Evolutionary conservation across 2,329 filamentous ascomycete genomes (phyloP).

Genomic region (Apiospora arundinis): DNA sequence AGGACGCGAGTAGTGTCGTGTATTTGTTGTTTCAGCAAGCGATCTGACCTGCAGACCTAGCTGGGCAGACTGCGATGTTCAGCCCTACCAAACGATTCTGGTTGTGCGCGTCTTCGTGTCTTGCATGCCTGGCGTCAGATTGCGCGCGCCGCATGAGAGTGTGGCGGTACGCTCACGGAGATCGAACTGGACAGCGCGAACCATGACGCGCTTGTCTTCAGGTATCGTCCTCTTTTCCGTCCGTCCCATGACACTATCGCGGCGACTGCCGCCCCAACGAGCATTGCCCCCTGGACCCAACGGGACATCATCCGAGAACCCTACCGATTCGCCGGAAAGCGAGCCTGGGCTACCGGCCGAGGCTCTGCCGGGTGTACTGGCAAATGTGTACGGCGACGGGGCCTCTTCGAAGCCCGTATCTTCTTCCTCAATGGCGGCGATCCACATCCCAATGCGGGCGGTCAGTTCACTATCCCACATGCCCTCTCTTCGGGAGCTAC

Average conservation of each 20-base stretch:
- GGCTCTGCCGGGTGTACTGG: slow-evolving; percentile 37
- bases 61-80: neutral
- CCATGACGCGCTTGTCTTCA: slow-evolving; percentile 61
- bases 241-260: slow-evolving; percentile 31
- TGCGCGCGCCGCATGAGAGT: slow-evolving; percentile 61
- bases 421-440: slow-evolving; percentile 61
- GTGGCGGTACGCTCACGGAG: slow-evolving; percentile 56
- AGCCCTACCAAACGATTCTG: slow-evolving; percentile 52
- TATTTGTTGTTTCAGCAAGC: neutral
- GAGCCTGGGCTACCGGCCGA: slow-evolving; percentile 33
- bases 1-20: neutral
- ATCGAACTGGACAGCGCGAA: slow-evolving; percentile 63
- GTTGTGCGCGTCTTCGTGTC: slow-evolving; percentile 56
- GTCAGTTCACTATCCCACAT: slow-evolving; percentile 72
- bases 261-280: slow-evolving; percentile 43
- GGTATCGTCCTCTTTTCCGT: slow-evolving; percentile 48
- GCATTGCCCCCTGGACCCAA: slow-evolving; percentile 53
- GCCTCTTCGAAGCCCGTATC: slow-evolving; percentile 40
- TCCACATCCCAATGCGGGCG: slow-evolving; percentile 61
- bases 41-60: slow-evolving; percentile 7
- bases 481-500: slow-evolving; percentile 67
- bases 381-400: slow-evolving; percentile 33
- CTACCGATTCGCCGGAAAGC: slow-evolving; percentile 38
- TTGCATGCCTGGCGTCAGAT: slow-evolving; percentile 51
- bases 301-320: slow-evolving; percentile 43